Evolutionary conservation across 805 yeast species (phyloP), one percentile per base, ranked within the genome.

Genomic region (Yamadazyma insecticola): DNA sequence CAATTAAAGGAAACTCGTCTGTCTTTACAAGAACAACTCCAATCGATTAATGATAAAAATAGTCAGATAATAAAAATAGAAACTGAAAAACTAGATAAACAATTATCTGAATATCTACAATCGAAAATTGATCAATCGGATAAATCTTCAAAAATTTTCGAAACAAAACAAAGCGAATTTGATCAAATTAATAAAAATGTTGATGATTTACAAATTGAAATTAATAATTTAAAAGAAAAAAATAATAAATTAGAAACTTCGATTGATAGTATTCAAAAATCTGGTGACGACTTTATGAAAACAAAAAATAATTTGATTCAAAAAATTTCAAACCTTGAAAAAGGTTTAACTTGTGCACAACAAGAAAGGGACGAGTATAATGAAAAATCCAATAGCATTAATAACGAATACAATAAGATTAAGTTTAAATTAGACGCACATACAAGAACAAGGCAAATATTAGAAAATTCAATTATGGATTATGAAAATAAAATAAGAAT

Each of bases 381-480:
- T 4, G 7, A 16, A 20, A 13, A 21, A 28, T 40, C 53, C 21
- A 30, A 35, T 1, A 28, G 28, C 2, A 36, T 47, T 5, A 45
- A 50, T 17, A 30, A 29, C 11, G 43, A 45, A 14, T 41, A 57
- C 5, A 35, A 40, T 4, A 36, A 32, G 6, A 43, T 41, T 5
- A 14, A 29, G 6, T n/a, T 9, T 3, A 67, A 63, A 37, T 38
- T 57, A 22, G 50, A 53, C 13, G 55, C 52, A 19, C 70, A 67
- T 39, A 54, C 52, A 19, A 45, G 43, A 4, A 57, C 67, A 18
- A 55, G 70, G 35, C 57, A 70, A 40, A 55, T 60, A 7, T 47
- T 76, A 23, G 78, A 75, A 46, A 72, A 73, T 41, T 60, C 73
- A 1, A 74, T 76, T 6, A 48, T 60, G 57, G 50, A 53, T 16